Evolutionary conservation across 2,329 filamentous ascomycete genomes (phyloP), one percentile per base, ranked within the genome.

Genomic region (Apiospora hydei): DNA sequence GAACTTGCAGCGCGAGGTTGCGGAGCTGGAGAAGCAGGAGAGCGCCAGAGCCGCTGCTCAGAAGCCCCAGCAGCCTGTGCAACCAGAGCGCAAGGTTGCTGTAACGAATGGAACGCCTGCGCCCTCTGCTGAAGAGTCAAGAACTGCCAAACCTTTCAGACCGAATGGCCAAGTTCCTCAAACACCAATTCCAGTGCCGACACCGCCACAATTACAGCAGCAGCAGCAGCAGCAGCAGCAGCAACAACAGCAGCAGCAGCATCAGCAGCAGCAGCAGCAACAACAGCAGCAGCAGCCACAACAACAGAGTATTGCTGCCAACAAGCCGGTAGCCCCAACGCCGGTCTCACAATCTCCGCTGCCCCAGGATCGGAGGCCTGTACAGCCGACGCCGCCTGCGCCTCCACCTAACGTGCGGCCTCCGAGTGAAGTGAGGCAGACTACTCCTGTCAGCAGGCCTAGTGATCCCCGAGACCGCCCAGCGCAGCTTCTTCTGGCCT

Each of bases 1-100:
- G 38, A 83, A 83, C 24, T 83, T 96, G 61, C 88, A 91, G 80
- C 86, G 85, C 72, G 92, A 98, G 75, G 89, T 97, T 69, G 84
- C 86, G 51, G 87, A 91, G 72, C 87, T 96, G 68, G 90, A 95
- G 80, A 86, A 87, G 77, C 88, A 76, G n/a, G 77, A 79, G 74
- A 77, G 75, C 74, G 75, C 79, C 70, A 72, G 72, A n/a, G 78
- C 30, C 4, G 70, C 41, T 26, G 26, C 38, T 6, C 74, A 53
- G 49, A 24, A 57, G 26, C 26, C 53, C 53, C 51, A 57, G 34
- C 57, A 38, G 57, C 38, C 34, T 10, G 18, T 64, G 30, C 57
- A 64, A 64, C 34, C 57, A 41, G 71, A 74, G 66, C 75, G 70
- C 49, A 70, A 69, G 57, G 72, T 74, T 49, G 41, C 69, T 18